Percentiles rank a stretch among this genome's conserved stretches.
Evolutionary conservation across 257 asterid genomes (phyloP).

Genomic region (Lycium ferocissimum): DNA sequence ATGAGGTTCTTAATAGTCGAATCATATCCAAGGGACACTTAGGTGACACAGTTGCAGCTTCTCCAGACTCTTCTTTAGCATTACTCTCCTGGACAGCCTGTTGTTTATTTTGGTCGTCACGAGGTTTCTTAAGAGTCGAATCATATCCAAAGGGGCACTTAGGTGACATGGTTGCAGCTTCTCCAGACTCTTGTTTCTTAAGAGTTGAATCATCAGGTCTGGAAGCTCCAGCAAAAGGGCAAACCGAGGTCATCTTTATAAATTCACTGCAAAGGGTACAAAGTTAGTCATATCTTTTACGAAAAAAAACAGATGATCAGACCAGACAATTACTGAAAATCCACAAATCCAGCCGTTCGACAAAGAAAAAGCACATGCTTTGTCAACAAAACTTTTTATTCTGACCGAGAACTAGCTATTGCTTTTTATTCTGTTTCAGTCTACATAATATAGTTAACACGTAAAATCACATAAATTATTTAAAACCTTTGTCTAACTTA

Average conservation of each 20-base stretch:
- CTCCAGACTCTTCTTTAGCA: conserved; percentile 34
- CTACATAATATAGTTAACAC: neutral
- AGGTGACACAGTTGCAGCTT: conserved; percentile 40
- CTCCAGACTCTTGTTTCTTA: conserved; percentile 14
- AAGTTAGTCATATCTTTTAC: neutral
- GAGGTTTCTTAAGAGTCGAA: conserved; percentile 43
- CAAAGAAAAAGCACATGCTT: neutral
- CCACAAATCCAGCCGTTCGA: neutral
- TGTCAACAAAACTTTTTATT: conserved; percentile 15
- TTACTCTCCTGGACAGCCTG: conserved; percentile 44
- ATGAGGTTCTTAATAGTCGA: conserved; percentile 44
- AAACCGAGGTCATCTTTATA: conserved; percentile 84
- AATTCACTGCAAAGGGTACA: conserved; percentile 11
- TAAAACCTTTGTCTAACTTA: neutral
- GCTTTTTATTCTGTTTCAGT: conserved; percentile 2
- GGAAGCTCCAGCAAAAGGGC: conserved; percentile 82
- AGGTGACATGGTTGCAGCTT: conserved; percentile 37
- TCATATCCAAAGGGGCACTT: conserved; percentile 65
- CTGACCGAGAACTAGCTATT: conserved; percentile 10
- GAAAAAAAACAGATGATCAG: neutral
- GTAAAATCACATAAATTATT: neutral
- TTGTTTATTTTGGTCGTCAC: conserved; percentile 66
- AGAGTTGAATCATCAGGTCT: conserved; percentile 76
- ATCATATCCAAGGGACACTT: conserved; percentile 64
- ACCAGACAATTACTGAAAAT: neutral